Evolutionary conservation across 768 basidiomycete species (phyloP).

Genomic region (Hydnomerulius pinastri): DNA sequence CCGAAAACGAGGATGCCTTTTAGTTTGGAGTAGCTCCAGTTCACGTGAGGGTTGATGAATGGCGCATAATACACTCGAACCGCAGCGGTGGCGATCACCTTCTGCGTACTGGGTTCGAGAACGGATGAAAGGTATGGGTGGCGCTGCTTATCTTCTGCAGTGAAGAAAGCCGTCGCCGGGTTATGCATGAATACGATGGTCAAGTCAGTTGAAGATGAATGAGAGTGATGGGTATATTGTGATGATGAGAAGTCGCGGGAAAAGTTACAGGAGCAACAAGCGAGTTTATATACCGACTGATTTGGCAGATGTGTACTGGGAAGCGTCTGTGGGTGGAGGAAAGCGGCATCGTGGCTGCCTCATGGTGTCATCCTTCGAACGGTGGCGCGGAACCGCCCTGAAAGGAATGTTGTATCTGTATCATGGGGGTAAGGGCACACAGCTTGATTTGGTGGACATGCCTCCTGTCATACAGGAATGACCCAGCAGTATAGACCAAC

Average conservation of each 20-base stretch:
- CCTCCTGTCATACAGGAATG: conserved; percentile 24
- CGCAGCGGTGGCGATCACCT: conserved; percentile 52
- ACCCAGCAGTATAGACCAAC: conserved; percentile 12
- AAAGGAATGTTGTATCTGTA: conserved; percentile 24
- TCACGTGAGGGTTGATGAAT: conserved; percentile 44
- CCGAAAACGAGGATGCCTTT: conserved; percentile 62
- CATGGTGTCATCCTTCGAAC: conserved; percentile 30
- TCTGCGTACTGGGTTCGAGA: conserved; percentile 42
- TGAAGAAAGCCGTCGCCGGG: conserved; percentile 34
- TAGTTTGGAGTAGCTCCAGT: conserved; percentile 64
- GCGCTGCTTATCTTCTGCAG: conserved; percentile 39
- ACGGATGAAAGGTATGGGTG: conserved; percentile 41
- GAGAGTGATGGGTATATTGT: conserved; percentile 15
- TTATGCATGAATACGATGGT: conserved; percentile 29
- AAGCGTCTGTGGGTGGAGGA: conserved; percentile 27
- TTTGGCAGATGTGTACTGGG: conserved; percentile 26
- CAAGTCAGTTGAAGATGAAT: conserved; percentile 14
- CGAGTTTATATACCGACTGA: conserved; percentile 35
- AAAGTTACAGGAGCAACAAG: conserved; percentile 6
- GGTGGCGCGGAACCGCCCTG: conserved; percentile 33
- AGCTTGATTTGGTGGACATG: conserved; percentile 18
- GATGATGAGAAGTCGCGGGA: conserved; percentile 17
- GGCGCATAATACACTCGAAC: conserved; percentile 66
- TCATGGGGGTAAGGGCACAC: conserved; percentile 31
- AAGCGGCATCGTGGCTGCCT: conserved; percentile 36